Conservation (phyloP, 1,284 basidiomycete genomes). For the Ceratobasidium theobromae region DNA sequence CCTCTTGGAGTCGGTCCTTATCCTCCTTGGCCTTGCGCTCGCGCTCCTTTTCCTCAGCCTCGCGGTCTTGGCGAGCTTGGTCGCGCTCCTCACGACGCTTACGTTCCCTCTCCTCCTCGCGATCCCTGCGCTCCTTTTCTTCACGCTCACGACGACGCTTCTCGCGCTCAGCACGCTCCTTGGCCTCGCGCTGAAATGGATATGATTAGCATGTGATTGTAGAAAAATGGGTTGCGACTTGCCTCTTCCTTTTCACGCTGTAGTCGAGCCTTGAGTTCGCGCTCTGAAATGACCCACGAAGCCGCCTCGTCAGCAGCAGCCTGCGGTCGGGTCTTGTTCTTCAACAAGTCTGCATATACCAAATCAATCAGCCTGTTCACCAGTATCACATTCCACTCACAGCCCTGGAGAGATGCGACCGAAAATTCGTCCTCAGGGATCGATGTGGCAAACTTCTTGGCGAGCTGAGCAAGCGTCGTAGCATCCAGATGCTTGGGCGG, state of each 20-base stretch:
- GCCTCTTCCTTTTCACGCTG: slow-evolving; percentile 65
- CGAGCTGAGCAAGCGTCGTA: slow-evolving; percentile 60
- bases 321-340: slow-evolving; percentile 77
- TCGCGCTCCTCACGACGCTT: slow-evolving; percentile 37
- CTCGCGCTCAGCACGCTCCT: slow-evolving; percentile 31
- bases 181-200: slow-evolving; percentile 6
- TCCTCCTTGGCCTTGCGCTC: slow-evolving; percentile 30
- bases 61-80: slow-evolving; percentile 8
- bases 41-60: slow-evolving; percentile 25
- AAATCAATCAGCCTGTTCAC: not conserved
- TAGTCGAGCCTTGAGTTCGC: slow-evolving; percentile 67
- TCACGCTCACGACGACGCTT: slow-evolving; percentile 25
- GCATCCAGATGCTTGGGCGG: slow-evolving; percentile 55
- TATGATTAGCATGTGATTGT: not conserved
- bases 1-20: slow-evolving; percentile 31
- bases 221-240: not conserved
- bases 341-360: slow-evolving; percentile 61
- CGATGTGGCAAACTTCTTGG: slow-evolving; percentile 69
- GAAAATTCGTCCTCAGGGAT: slow-evolving; percentile 80
- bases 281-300: slow-evolving; percentile 70
- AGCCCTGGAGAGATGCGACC: slow-evolving; percentile 83
- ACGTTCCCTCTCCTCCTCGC: slow-evolving; percentile 59
- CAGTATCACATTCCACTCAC: slow-evolving; percentile 48
- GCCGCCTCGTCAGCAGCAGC: slow-evolving; percentile 62
- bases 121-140: slow-evolving; percentile 19